A percentile compares a stretch with the other conserved stretches of the same genome.
Evolutionary conservation across 495 filamentous ascomycete genomes (phyloP).

Genomic region (Mycothermus thermophilus): DNA sequence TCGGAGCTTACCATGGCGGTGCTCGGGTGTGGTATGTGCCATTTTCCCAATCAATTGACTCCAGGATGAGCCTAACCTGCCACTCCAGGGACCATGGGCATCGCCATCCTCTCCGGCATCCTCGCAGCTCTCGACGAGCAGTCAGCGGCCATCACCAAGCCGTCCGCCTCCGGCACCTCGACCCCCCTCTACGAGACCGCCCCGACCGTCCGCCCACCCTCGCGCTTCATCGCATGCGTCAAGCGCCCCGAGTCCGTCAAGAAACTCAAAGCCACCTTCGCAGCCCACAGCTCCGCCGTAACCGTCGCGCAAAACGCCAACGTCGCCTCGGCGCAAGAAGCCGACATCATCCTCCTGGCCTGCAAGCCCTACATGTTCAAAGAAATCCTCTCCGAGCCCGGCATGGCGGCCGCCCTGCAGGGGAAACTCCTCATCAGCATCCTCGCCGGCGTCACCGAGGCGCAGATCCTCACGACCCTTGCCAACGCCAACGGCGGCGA

Average conservation of each 20-base stretch:
- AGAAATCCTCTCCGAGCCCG: conserved; percentile 47
- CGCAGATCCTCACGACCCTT: conserved; percentile 48
- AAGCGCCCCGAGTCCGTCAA: conserved; percentile 46
- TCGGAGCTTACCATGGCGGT: conserved; percentile 52
- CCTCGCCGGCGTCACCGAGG: conserved; percentile 60
- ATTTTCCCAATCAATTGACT: neutral
- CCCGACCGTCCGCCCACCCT: conserved; percentile 45
- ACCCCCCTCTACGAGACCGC: conserved; percentile 40
- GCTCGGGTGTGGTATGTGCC: conserved; percentile 54
- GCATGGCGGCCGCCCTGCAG: conserved; percentile 52
- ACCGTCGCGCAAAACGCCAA: conserved; percentile 42
- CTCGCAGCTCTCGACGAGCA: conserved; percentile 46
- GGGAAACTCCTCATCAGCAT: conserved; percentile 79
- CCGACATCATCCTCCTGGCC: conserved; percentile 54
- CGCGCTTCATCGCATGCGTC: conserved; percentile 65
- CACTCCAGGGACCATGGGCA: conserved; percentile 58
- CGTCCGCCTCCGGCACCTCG: conserved; percentile 31
- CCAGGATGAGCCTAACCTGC: too few relatives aligned
- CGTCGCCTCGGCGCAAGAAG: conserved; percentile 39
- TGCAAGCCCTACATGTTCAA: conserved; percentile 68
- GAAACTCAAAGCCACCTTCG: conserved; percentile 47
- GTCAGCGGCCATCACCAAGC: conserved; percentile 21
- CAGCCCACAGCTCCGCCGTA: conserved; percentile 30
- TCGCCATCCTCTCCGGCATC: conserved; percentile 72
- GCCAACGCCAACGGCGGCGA: conserved; percentile 29